Conservation (phyloP, 192 early-diverging fungal genomes). For the Linnemannia elongata region DNA sequence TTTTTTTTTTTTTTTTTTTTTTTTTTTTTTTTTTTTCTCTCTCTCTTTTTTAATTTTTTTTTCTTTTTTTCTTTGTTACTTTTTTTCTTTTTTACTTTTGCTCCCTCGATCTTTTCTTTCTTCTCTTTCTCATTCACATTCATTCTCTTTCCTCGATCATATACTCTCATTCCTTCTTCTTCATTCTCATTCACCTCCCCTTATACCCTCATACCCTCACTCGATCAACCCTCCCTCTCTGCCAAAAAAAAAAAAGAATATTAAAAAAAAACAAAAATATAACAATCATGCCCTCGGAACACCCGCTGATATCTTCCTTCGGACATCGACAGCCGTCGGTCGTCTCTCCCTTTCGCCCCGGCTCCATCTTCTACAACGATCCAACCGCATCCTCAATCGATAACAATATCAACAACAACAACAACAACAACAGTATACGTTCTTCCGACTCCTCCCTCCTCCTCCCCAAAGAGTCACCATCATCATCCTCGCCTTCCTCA, state of each 20-base stretch:
- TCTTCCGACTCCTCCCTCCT: not conserved
- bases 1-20: not conserved
- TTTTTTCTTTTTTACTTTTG: not conserved
- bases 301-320: not conserved
- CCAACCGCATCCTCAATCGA: not conserved
- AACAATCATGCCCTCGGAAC: not conserved
- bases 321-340: not conserved
- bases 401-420: not conserved
- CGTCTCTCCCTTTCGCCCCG: slow-evolving; percentile 21
- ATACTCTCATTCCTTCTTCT: not conserved
- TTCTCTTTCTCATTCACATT: not conserved
- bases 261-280: not conserved
- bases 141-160: not conserved
- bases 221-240: not conserved
- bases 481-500: not conserved
- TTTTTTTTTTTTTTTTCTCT: not conserved
- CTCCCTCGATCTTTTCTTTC: not conserved
- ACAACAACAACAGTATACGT: not conserved
- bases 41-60: not conserved
- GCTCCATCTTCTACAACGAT: slow-evolving; percentile 44
- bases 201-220: not conserved
- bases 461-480: not conserved
- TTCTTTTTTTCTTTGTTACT: not conserved
- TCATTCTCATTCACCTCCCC: not conserved
- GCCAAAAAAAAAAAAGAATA: too few relatives aligned